Conservation (phyloP, 768 basidiomycete genomes). For the Xerocomellus amylosporus region DNA sequence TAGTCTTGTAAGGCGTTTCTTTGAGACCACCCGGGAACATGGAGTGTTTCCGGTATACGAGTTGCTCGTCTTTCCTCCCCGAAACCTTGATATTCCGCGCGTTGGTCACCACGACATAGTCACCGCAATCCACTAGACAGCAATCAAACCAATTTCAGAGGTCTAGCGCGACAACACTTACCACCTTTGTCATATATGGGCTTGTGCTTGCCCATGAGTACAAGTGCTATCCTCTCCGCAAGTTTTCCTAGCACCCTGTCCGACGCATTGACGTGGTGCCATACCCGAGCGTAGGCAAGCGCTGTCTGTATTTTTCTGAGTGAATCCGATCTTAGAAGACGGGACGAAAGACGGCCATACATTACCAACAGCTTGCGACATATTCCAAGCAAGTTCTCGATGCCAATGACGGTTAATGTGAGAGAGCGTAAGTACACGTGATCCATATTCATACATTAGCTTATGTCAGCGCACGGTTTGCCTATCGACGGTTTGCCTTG, state of each 20-base stretch:
- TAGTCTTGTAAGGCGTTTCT: conserved; percentile 78
- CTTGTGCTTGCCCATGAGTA: conserved; percentile 99
- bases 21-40: conserved; percentile 94
- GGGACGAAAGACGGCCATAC: conserved; percentile 42
- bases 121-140: conserved; percentile 87
- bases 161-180: conserved; percentile 35
- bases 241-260: conserved; percentile 93
- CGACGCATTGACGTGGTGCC: conserved; percentile 93
- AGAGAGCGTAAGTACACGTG: neutral
- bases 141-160: neutral
- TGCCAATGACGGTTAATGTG: neutral
- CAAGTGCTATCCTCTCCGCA: conserved; percentile 89
- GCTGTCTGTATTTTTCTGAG: conserved; percentile 62
- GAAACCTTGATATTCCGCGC: conserved; percentile 80
- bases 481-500: too few species aligned
- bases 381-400: conserved; percentile 28
- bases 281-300: conserved; percentile 90
- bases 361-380: conserved; percentile 84
- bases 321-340: neutral
- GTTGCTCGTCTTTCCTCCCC: conserved; percentile 84
- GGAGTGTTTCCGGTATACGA: conserved; percentile 85
- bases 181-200: conserved; percentile 93
- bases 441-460: neutral
- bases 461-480: neutral
- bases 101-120: conserved; percentile 96